These are phyloP conservation scores for Tolypocladium ovalisporum DNA, from an alignment of 2,329 filamentous ascomycete genomes.

Conservation along the genomic window DNA sequence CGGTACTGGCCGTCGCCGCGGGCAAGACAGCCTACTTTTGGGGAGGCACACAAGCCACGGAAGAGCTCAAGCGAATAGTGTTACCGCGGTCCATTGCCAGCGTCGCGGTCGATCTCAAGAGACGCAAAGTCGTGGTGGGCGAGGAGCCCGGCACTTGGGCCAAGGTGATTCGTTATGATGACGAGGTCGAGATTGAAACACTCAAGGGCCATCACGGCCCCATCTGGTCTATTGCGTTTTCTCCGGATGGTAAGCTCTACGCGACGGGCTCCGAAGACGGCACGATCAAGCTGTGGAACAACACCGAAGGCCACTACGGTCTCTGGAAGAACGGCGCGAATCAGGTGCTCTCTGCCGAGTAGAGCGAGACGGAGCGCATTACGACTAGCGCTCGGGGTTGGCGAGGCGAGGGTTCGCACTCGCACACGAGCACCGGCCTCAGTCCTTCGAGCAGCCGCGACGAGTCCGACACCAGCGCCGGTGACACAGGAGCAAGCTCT, in stretches of 20 bases:
- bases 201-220: conserved; percentile 96
- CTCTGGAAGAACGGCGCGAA: conserved; percentile 45
- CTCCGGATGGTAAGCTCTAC: conserved; percentile 90
- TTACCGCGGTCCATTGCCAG: conserved; percentile 82
- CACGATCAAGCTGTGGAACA: conserved; percentile 87
- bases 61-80: conserved; percentile 66
- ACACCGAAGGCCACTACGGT: conserved; percentile 54
- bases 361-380: conserved; percentile 18
- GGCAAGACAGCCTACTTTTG: conserved; percentile 93
- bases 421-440: conserved; percentile 4
- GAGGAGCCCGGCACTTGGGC: conserved; percentile 93
- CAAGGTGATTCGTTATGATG: conserved; percentile 84
- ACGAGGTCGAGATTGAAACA: conserved; percentile 73
- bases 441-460: conserved; percentile 7
- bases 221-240: conserved; percentile 92
- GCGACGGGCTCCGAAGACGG: conserved; percentile 95
- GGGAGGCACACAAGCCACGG: conserved; percentile 60
- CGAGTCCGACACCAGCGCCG: conserved; percentile 1
- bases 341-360: conserved; percentile 22
- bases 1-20: conserved; percentile 80
- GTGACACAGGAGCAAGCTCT: neutral
- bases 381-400: neutral
- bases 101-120: conserved; percentile 74
- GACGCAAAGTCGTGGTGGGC: conserved; percentile 78
- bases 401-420: conserved; percentile 2